phyloP scores from a whole-genome alignment of 2,329 filamentous ascomycete species.

The Colletotrichum tamarilloi region DNA sequence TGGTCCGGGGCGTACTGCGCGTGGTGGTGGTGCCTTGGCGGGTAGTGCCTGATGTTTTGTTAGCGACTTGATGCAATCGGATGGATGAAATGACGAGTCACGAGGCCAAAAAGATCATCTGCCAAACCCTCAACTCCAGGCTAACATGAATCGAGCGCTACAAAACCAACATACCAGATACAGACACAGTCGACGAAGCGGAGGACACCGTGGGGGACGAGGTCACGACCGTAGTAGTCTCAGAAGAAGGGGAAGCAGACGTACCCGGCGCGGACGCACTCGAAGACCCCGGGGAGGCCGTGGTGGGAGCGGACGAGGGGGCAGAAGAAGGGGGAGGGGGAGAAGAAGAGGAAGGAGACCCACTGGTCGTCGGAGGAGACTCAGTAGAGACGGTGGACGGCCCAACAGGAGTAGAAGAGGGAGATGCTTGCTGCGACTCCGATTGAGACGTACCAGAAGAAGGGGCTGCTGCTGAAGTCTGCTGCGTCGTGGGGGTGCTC shows the following conservation, averaged over 20 bases:
- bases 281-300: conserved; percentile 33
- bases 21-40: conserved; percentile 46
- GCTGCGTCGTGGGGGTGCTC: conserved; percentile 40
- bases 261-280: conserved; percentile 36
- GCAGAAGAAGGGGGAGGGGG: conserved; percentile 42
- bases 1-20: conserved; percentile 40
- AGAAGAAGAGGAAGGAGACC: conserved; percentile 38
- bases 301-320: conserved; percentile 39
- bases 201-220: conserved; percentile 33
- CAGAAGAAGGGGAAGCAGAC: conserved; percentile 37
- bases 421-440: conserved; percentile 36
- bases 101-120: not conserved
- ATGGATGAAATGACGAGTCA: not conserved
- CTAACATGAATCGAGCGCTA: conserved; percentile 23
- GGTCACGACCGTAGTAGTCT: conserved; percentile 35
- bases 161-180: conserved; percentile 36
- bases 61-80: not conserved
- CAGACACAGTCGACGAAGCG: conserved; percentile 11
- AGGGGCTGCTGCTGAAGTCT: conserved; percentile 42
- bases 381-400: conserved; percentile 41
- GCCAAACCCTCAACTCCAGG: not conserved
- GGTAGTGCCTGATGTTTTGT: conserved; percentile 36
- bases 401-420: conserved; percentile 42
- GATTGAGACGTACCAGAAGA: conserved; percentile 41
- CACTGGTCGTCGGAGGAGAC: conserved; percentile 34